Evolutionary conservation across 352 stramenopile species (phyloP).

Genomic region (Globisporangium paddicum): DNA sequence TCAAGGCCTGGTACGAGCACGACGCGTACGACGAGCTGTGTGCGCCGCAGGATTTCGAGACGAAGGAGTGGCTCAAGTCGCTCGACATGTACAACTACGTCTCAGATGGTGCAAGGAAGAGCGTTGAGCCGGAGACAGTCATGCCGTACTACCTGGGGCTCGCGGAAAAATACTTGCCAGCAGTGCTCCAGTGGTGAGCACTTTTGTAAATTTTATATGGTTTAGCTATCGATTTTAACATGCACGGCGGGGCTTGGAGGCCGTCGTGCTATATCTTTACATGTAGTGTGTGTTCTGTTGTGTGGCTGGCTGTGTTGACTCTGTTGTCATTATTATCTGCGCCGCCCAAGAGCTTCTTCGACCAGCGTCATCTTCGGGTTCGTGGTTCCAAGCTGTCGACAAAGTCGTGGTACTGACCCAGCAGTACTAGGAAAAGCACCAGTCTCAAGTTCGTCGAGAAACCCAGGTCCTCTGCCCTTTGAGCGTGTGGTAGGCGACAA

Average conservation of each 20-base stretch:
- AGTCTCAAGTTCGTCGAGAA: background rate
- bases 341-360: conserved; percentile 1
- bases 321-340: background rate
- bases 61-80: conserved; percentile 63
- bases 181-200: conserved; percentile 66
- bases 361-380: conserved; percentile 1
- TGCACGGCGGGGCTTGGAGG: background rate
- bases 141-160: conserved; percentile 69
- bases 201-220: background rate
- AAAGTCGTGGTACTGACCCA: background rate
- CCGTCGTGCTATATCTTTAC: background rate
- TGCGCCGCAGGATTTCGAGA: conserved; percentile 41
- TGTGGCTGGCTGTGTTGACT: background rate
- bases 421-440: background rate
- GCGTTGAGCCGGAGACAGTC: conserved; percentile 25
- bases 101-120: conserved; percentile 36
- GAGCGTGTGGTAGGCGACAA: background rate
- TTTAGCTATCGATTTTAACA: no score
- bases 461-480: background rate
- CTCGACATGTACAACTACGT: conserved; percentile 31
- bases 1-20: conserved; percentile 61
- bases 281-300: background rate
- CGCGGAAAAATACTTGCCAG: conserved; percentile 67
- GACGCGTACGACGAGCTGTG: conserved; percentile 49
- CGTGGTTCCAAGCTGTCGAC: background rate